Evolutionary conservation across 2,329 filamentous ascomycete genomes (phyloP).

Genomic region (Xylariales sp.): DNA sequence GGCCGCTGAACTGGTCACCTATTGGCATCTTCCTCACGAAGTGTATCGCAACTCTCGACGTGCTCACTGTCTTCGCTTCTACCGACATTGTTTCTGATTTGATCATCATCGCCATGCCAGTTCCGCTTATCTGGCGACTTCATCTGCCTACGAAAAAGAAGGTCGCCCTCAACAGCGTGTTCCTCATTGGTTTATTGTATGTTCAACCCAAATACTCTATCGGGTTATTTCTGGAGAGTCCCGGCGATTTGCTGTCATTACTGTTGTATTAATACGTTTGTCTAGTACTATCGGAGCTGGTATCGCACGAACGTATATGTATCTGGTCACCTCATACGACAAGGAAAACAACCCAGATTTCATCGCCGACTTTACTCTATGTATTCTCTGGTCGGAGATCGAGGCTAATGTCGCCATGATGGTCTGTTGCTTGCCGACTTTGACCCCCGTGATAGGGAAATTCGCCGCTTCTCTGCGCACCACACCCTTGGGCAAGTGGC

Average conservation of each 20-base stretch:
- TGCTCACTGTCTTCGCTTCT: constrained; percentile 30
- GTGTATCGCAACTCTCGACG: constrained; percentile 19
- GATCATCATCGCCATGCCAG: constrained; percentile 33
- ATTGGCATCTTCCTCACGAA: constrained; percentile 27
- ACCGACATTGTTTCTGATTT: constrained; percentile 35
- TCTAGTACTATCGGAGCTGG: constrained; percentile 36
- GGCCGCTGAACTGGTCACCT: constrained; percentile 38
- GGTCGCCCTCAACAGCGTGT: constrained; percentile 27
- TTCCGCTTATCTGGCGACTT: constrained; percentile 34
- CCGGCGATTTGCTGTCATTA: not conserved
- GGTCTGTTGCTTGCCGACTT: constrained; percentile 30
- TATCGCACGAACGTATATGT: constrained; percentile 30
- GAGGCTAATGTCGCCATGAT: constrained; percentile 37
- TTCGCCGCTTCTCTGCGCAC: not conserved
- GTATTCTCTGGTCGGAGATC: constrained; percentile 35
- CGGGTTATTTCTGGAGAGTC: not conserved
- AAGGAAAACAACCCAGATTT: constrained; percentile 35
- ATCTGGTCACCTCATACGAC: constrained; percentile 35
- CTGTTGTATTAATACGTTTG: not conserved
- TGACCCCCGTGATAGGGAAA: not conserved
- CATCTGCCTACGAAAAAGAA: constrained; percentile 25
- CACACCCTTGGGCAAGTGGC: constrained; percentile 9
- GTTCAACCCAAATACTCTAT: not conserved
- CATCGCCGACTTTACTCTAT: constrained; percentile 36
- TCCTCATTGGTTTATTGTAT: constrained; percentile 35